Conservation (phyloP, 2,329 filamentous ascomycete species). For the Sphaerostilbella broomeana region DNA sequence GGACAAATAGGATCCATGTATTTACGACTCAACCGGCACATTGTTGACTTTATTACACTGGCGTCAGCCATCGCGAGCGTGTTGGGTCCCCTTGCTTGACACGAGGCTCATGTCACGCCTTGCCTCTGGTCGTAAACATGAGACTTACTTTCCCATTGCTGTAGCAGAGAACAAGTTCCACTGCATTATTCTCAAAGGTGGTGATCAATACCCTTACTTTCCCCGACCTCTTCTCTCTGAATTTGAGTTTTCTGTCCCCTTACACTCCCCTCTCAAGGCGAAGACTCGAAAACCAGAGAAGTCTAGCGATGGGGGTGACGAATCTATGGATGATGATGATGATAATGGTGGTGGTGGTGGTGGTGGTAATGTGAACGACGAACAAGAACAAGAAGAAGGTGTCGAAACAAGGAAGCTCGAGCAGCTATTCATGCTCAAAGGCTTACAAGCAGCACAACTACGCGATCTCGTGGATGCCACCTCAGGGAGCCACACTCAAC, state of each 20-base stretch:
- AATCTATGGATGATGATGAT: slow-evolving; percentile 8
- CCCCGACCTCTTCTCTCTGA: slow-evolving; percentile 84
- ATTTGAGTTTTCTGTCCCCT: slow-evolving; percentile 84
- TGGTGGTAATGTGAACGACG: no score
- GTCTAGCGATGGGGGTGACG: slow-evolving; percentile 22
- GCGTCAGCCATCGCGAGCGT: slow-evolving; percentile 76
- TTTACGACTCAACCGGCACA: slow-evolving; percentile 90
- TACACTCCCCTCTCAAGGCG: slow-evolving; percentile 47
- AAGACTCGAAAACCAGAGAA: slow-evolving; percentile 24
- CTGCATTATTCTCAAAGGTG: slow-evolving; percentile 97
- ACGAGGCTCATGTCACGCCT: slow-evolving; percentile 78
- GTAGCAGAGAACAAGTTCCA: slow-evolving; percentile 90
- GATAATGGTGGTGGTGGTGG: slow-evolving; percentile 13
- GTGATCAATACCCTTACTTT: slow-evolving; percentile 88
- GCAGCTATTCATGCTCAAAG: slow-evolving; percentile 72
- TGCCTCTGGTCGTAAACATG: slow-evolving; percentile 75
- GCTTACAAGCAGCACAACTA: slow-evolving; percentile 65
- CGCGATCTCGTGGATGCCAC: slow-evolving; percentile 67
- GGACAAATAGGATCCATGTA: slow-evolving; percentile 69
- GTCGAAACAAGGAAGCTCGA: slow-evolving; percentile 61
- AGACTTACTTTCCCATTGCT: slow-evolving; percentile 91
- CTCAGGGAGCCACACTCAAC: slow-evolving; percentile 51
- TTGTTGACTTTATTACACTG: slow-evolving; percentile 85
- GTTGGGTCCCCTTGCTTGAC: slow-evolving; percentile 88
- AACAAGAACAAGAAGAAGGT: slow-evolving; percentile 25